These are phyloP conservation scores for Volvox carteri DNA, from an alignment of 163 green algal species.

Conservation along the genomic window DNA sequence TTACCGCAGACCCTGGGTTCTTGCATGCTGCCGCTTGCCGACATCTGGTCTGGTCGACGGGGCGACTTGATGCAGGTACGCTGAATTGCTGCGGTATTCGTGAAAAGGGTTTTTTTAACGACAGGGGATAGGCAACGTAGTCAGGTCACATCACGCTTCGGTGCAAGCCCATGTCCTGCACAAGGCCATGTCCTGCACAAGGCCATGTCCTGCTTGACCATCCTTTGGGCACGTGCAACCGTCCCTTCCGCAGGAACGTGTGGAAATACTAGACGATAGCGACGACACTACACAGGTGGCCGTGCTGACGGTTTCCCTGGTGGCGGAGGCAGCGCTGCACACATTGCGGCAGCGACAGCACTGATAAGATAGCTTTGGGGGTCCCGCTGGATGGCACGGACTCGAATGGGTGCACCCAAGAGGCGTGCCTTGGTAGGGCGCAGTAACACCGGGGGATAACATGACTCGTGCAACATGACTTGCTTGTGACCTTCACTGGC, in stretches of 20 bases:
- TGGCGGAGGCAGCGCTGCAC: slow-evolving; percentile 47
- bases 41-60: slow-evolving; percentile 38
- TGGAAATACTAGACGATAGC: slow-evolving; percentile 24
- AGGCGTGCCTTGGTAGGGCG: no score
- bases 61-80: slow-evolving; percentile 46
- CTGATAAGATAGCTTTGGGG: no score
- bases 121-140: background rate
- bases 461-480: no score
- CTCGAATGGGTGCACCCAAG: no score
- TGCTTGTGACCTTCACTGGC: no score
- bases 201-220: background rate
- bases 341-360: slow-evolving; percentile 28
- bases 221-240: background rate
- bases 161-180: background rate
- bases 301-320: slow-evolving; percentile 29
- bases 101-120: background rate
- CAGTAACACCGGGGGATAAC: no score
- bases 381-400: no score
- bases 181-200: background rate
- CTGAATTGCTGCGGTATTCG: background rate
- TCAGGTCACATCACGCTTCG: background rate
- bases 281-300: slow-evolving; percentile 20
- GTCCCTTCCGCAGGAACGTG: slow-evolving; percentile 9
- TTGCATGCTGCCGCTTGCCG: slow-evolving; percentile 43
- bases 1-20: background rate